phyloP scores from a whole-genome alignment of 2,329 filamentous ascomycete species.

The Onygena corvina region DNA sequence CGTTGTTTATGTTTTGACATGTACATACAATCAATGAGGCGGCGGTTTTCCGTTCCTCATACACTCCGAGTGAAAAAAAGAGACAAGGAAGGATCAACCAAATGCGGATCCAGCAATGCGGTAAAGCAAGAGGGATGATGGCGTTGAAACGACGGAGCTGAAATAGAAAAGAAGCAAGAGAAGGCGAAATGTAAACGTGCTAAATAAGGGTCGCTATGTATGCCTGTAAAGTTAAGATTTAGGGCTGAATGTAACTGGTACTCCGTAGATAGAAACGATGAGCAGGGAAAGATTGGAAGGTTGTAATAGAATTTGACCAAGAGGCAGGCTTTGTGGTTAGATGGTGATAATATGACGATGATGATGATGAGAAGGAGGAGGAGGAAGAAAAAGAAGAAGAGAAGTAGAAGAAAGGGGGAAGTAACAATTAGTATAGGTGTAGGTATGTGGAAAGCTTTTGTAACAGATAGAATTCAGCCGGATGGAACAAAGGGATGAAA shows the following conservation, averaged over 20 bases:
- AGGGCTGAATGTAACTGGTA: background rate
- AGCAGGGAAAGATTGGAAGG: background rate
- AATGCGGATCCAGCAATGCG: no score
- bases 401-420: background rate
- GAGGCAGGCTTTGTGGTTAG: no score
- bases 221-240: conserved; percentile 1
- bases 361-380: no score
- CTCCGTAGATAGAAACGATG: background rate
- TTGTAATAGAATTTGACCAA: no score
- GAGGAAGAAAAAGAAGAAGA: background rate
- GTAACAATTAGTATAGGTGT: background rate
- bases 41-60: no score
- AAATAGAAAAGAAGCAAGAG: background rate
- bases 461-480: background rate
- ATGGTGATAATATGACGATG: no score
- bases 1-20: no score
- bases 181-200: no score
- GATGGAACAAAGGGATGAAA: background rate
- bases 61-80: no score
- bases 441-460: background rate
- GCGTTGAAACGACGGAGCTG: background rate
- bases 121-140: no score
- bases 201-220: conserved; percentile 4
- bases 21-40: no score
- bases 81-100: no score